Conservation (phyloP, 306 rosid genomes). For the Castanopsis chinensis region DNA sequence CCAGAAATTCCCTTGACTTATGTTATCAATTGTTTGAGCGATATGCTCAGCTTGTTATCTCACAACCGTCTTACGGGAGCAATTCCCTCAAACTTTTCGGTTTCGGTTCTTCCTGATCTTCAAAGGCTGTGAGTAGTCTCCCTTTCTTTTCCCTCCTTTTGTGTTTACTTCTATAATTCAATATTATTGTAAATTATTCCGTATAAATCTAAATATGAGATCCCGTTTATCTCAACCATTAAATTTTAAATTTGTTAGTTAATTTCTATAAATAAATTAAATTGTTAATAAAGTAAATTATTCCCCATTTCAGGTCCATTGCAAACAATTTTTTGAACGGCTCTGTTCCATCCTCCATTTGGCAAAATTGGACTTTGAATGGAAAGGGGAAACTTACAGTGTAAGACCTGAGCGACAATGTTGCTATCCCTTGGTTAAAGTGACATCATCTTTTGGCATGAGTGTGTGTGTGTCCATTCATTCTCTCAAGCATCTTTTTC, state of each 20-base stretch:
- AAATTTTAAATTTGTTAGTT: background rate
- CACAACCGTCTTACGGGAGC: constrained; percentile 68
- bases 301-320: constrained; percentile 69
- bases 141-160: constrained; percentile 2
- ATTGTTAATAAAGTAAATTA: constrained; percentile 3
- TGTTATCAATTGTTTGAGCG: constrained; percentile 6
- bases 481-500: too few species aligned
- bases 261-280: constrained; percentile 5
- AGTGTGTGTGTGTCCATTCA: too few species aligned
- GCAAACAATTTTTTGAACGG: constrained; percentile 73
- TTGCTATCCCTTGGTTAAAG: background rate
- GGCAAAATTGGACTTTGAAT: constrained; percentile 52
- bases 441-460: too few species aligned
- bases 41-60: constrained; percentile 62
- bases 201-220: background rate
- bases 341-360: constrained; percentile 58
- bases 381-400: constrained; percentile 37
- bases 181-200: background rate
- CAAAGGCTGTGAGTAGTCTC: constrained; percentile 66
- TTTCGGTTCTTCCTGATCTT: constrained; percentile 52
- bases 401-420: constrained; percentile 52
- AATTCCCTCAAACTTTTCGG: constrained; percentile 61
- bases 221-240: background rate
- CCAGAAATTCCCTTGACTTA: background rate
- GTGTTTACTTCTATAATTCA: background rate